Percentiles rank a stretch among this genome's conserved stretches.
These are phyloP conservation scores for Kalmanozyma brasiliensis DNA, from an alignment of 1,284 basidiomycete species.

Conservation along the genomic window DNA sequence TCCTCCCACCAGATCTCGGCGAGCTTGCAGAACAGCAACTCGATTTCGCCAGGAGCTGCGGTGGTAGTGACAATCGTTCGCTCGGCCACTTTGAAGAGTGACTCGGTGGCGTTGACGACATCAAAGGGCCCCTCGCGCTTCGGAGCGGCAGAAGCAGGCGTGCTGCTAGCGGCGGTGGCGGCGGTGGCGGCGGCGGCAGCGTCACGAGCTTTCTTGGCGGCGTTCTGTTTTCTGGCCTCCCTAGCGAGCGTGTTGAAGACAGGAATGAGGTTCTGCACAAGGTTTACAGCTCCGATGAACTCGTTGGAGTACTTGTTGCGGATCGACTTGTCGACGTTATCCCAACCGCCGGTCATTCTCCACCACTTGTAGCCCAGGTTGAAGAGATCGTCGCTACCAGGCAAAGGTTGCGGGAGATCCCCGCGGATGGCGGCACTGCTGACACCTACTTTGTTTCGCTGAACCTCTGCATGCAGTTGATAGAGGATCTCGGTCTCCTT, in stretches of 20 bases:
- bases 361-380: no score
- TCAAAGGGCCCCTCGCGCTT: neutral
- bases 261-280: neutral
- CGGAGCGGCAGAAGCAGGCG: no score
- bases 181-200: no score
- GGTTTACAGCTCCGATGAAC: neutral
- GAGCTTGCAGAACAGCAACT: neutral
- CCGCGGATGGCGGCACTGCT: no score
- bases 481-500: neutral
- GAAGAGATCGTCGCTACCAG: no score
- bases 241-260: no score
- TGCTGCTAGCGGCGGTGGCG: no score
- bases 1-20: slow-evolving; percentile 6
- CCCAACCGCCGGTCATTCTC: slow-evolving; percentile 1
- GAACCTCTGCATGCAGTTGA: neutral
- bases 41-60: neutral
- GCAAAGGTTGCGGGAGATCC: no score
- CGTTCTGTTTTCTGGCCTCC: no score
- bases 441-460: no score
- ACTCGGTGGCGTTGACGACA: neutral
- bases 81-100: neutral
- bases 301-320: neutral
- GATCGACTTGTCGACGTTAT: neutral
- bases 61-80: no score
- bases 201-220: no score